These are phyloP conservation scores for Jasminum sambac DNA, from an alignment of 257 asterid species.

Conservation along the genomic window DNA sequence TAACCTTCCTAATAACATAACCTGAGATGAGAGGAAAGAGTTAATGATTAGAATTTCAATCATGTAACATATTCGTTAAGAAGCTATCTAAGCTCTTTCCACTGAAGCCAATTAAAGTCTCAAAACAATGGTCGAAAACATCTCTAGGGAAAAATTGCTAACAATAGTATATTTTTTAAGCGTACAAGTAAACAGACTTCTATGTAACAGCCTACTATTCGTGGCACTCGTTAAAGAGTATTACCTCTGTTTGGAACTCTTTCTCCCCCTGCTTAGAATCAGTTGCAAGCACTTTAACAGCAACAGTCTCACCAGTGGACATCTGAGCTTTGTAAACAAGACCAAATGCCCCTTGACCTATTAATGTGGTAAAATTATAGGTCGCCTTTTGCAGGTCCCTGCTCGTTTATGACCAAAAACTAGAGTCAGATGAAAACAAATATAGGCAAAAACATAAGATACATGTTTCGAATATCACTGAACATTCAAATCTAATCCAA, in stretches of 20 bases:
- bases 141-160: background rate
- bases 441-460: background rate
- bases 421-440: conserved; percentile 12
- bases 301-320: conserved; percentile 77
- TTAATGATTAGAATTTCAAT: background rate
- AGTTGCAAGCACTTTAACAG: conserved; percentile 91
- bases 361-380: conserved; percentile 71
- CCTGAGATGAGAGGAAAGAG: conserved; percentile 46
- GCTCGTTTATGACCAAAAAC: conserved; percentile 31
- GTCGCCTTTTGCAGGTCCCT: conserved; percentile 98
- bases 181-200: background rate
- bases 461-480: background rate
- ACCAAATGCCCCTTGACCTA: conserved; percentile 97
- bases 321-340: conserved; percentile 91
- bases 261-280: conserved; percentile 95
- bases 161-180: background rate
- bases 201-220: background rate
- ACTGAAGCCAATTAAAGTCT: background rate
- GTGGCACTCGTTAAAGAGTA: conserved; percentile 11
- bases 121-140: background rate
- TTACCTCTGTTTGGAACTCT: conserved; percentile 95
- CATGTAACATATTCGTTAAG: background rate
- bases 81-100: background rate
- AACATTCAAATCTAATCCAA: background rate
- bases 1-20: conserved; percentile 85